These are phyloP conservation scores for Diaporthe citrichinensis DNA, from an alignment of 2,329 filamentous ascomycete genomes.

Conservation along the genomic window DNA sequence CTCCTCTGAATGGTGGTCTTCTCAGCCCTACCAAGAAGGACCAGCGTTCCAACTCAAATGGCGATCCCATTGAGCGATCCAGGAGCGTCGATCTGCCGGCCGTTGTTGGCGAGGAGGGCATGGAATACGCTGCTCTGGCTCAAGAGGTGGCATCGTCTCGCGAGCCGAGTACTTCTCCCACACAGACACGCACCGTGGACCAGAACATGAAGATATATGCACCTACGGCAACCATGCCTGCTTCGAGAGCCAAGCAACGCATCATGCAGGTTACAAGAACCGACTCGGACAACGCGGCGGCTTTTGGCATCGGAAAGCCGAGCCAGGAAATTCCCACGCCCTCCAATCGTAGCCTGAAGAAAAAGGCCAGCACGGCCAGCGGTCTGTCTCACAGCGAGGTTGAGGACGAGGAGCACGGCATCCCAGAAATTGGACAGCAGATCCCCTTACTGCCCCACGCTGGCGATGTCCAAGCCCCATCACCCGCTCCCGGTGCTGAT, in stretches of 20 bases:
- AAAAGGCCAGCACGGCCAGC: constrained; percentile 71
- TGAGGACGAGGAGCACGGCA: constrained; percentile 85
- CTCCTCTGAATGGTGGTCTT: constrained; percentile 83
- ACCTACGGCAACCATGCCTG: constrained; percentile 87
- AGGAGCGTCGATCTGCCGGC: constrained; percentile 87
- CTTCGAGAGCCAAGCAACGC: constrained; percentile 84
- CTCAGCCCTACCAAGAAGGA: constrained; percentile 55
- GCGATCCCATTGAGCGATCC: constrained; percentile 70
- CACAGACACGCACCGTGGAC: constrained; percentile 83
- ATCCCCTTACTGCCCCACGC: constrained; percentile 95
- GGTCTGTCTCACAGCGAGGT: constrained; percentile 65
- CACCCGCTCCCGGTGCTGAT: constrained; percentile 73
- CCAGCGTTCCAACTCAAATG: constrained; percentile 53
- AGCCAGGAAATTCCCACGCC: constrained; percentile 66
- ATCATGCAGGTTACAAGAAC: constrained; percentile 90
- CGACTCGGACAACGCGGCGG: constrained; percentile 87
- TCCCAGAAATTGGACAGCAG: constrained; percentile 91
- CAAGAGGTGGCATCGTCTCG: constrained; percentile 63
- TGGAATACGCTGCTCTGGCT: constrained; percentile 80
- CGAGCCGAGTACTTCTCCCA: constrained; percentile 63
- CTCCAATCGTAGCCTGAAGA: constrained; percentile 68
- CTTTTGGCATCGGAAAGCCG: constrained; percentile 84
- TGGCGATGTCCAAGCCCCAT: constrained; percentile 96
- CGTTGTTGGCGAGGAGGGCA: constrained; percentile 85
- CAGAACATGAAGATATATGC: constrained; percentile 89